Evolutionary conservation across 1,284 basidiomycete genomes (phyloP), one percentile per base, ranked within the genome.

Genomic region (Ceratobasidium papillatum): DNA sequence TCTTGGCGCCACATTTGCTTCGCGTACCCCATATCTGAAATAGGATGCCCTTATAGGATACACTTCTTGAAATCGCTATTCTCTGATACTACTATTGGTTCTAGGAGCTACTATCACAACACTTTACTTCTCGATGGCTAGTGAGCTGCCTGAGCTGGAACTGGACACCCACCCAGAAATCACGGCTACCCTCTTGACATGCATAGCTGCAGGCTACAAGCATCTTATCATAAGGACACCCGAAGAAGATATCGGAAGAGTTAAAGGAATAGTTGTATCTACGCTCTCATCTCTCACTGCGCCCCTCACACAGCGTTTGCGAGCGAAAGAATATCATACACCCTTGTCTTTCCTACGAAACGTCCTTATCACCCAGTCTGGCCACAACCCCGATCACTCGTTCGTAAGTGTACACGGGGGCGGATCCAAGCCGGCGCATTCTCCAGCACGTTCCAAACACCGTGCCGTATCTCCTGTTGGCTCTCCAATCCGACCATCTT

Each of bases 141-240:
- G 27, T 36, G 25, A 61, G 19, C 58, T 61, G 11, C 69, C 69
- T 25, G 52, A 49, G n/a, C 69, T 72, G 22, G 69, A 72, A 32
- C 30, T 62, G 12, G 69, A 72, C 45, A 72, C 69, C 3, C 69
- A 72, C 45, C 69, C 69, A 9, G 69, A 72, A 36, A 72, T 72
- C n/a, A 72, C 69, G 1, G 43, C 45, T 32, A 58, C 69, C 14
- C 69, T 72, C 43, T 62, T 72, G 47, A 62, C 69, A 41, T 72
- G 69, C 30, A 72, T 72, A 17, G 58, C 69, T 27, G 69, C 58
- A 27, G 69, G 69, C 34, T 61, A 72, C 54, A 72, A 72, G 41
- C 69, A 72, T 45, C 45, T 72, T 3, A 61, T 72, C 32, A 72
- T 72, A 49, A 41, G 69, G 25, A 72, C 58, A 1, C 69, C 27